Percentiles rank a stretch among this genome's conserved stretches.
These are phyloP conservation scores for Oryza officinalis DNA, from an alignment of 176 grass and related monocot genomes.

Conservation along the genomic window DNA sequence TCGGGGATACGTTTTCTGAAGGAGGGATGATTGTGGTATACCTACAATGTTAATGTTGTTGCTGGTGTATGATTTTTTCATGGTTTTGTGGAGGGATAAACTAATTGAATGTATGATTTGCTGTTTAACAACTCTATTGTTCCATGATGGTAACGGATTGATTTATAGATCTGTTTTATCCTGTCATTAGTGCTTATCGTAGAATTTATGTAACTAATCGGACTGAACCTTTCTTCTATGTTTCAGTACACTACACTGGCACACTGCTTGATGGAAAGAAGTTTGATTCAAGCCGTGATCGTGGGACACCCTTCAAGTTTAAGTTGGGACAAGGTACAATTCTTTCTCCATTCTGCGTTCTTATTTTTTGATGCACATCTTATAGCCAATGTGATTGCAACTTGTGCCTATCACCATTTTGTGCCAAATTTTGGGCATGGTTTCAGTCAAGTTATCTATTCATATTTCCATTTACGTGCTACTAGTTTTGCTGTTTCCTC, in stretches of 20 bases:
- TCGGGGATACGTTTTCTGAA: not conserved
- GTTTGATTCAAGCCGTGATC: constrained; percentile 93
- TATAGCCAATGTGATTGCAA: not conserved
- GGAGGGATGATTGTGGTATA: too few species aligned
- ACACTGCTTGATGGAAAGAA: constrained; percentile 97
- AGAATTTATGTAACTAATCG: not conserved
- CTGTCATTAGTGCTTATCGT: not conserved
- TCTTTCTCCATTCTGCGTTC: not conserved
- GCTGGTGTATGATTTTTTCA: not conserved
- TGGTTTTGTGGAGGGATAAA: not conserved
- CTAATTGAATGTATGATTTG: not conserved
- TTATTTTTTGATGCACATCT: constrained; percentile 3
- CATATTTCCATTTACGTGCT: not conserved
- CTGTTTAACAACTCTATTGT: not conserved
- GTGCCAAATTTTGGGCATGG: not conserved
- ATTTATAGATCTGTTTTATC: not conserved
- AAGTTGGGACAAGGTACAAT: constrained; percentile 88
- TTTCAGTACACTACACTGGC: constrained; percentile 94
- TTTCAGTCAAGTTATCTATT: not conserved
- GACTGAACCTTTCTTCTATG: constrained; percentile 26
- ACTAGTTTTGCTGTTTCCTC: too few species aligned
- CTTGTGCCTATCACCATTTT: not conserved
- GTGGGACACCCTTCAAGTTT: constrained; percentile 83
- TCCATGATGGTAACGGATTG: not conserved
- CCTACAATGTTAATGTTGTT: not conserved